A percentile compares a stretch with the other conserved stretches of the same genome.
These are phyloP conservation scores for Amphirosellinia nigrospora DNA, from an alignment of 495 filamentous ascomycete genomes.

Conservation along the genomic window DNA sequence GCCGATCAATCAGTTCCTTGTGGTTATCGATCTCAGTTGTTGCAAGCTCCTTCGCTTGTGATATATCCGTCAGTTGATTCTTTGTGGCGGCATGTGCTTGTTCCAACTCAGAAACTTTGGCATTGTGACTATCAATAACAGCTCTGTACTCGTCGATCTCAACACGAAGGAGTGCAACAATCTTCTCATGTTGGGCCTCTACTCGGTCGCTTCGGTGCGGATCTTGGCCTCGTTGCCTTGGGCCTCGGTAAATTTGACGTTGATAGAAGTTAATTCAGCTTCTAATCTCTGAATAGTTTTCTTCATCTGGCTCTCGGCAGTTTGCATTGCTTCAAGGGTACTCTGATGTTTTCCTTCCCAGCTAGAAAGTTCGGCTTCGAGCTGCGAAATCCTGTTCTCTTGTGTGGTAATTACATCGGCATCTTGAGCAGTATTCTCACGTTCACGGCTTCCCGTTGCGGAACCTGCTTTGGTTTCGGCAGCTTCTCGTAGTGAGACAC, in stretches of 20 bases:
- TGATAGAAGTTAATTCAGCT: slow-evolving; percentile 49
- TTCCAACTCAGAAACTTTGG: slow-evolving; percentile 70
- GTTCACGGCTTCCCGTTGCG: slow-evolving; percentile 18
- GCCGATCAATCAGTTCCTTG: slow-evolving; percentile 58
- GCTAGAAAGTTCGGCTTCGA: slow-evolving; percentile 75
- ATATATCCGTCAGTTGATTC: slow-evolving; percentile 60
- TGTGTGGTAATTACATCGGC: slow-evolving; percentile 52
- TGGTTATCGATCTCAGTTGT: slow-evolving; percentile 54
- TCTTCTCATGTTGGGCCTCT: slow-evolving; percentile 64
- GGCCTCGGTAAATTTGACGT: slow-evolving; percentile 45
- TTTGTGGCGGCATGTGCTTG: slow-evolving; percentile 64
- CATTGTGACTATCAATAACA: slow-evolving; percentile 66
- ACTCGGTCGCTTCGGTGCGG: slow-evolving; percentile 28
- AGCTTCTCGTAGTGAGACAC: slow-evolving; percentile 58
- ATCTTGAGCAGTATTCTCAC: slow-evolving; percentile 28
- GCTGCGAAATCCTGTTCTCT: slow-evolving; percentile 67
- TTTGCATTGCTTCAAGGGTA: slow-evolving; percentile 73
- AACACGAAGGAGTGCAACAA: slow-evolving; percentile 69
- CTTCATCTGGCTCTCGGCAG: slow-evolving; percentile 74
- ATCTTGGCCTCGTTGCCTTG: slow-evolving; percentile 35
- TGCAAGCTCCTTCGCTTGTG: slow-evolving; percentile 52
- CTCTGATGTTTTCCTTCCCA: slow-evolving; percentile 78
- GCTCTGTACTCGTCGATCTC: slow-evolving; percentile 82
- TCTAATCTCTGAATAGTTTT: slow-evolving; percentile 76
- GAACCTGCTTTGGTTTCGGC: slow-evolving; percentile 25